Evolutionary conservation across 179 eudicot genomes (phyloP), one percentile per base, ranked within the genome.

Genomic region (Pouteria campechiana): DNA sequence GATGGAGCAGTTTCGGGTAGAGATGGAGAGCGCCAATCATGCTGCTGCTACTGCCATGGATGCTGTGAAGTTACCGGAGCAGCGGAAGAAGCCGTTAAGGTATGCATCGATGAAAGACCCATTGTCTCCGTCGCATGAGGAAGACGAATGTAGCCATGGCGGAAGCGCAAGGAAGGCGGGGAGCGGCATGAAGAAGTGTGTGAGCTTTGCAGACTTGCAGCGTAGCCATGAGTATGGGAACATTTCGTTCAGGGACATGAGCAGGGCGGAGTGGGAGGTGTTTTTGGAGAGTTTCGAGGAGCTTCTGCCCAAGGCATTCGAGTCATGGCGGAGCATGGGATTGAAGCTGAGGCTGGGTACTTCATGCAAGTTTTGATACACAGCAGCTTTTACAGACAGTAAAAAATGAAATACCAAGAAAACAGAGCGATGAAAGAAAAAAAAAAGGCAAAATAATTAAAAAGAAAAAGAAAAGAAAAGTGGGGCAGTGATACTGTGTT

Each of bases 231-330:
- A 88, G 32, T 57, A 55, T 0, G 75, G 57, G 48, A 75, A 65
- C 13, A 63, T 72, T 22, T 69, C 73, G 3, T 71, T 90, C 2
- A 78, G 69, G 23, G 81, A 75, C 21, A 51, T 86, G 67, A 54
- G 67, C n/a, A 65, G 74, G 39, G 68, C 51, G 4, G 76, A 72
- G 41, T 90, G 98, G 93, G 56, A 61, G 25, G 28, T 59, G 27
- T 90, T 85, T 67, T 67, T 90, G 41, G 84, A 69, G 34, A 42
- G 43, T 64, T 73, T 86, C 8, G 70, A 81, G 33, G 56, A 48
- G 60, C 61, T 81, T 30, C 41, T 90, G 63, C 90, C 94, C 0
- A 64, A 68, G 61, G 71, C 67, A 28, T 86, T 90, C 9, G 84
- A 90, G 73, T 78, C 58, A 35, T 52, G 68, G 45, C 76, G 72